Evolutionary conservation across 2,329 filamentous ascomycete species (phyloP), one percentile per base, ranked within the genome.

Genomic region (Fusarium tanahbumbuense): DNA sequence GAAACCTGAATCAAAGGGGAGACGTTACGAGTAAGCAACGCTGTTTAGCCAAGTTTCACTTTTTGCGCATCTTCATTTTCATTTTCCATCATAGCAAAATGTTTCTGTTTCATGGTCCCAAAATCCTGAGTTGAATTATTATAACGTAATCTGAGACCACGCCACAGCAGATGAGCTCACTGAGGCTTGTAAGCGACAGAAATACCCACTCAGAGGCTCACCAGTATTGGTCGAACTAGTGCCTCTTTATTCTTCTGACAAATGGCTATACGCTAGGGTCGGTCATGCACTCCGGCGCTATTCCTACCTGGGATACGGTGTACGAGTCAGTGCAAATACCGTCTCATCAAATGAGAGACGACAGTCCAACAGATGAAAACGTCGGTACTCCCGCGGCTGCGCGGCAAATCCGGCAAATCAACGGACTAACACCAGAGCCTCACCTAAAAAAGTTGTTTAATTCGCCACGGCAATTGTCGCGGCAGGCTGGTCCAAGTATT

Each of bases 101-200:
- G 32, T 53, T 42, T 53, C 32, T 53, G 32, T 53, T 42, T 53
- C 32, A 42, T 37, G 34, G 34, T n/a, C 1, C 1, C 34, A 22
- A 10, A 53, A 42, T 16, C 34, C 25, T 53, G 34, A 53, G 32
- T 15, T 25, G n/a, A 10, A 15, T 53, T 53, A 15, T 10, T 6
- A 53, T 53, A 53, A 53, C 49, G 49, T 53, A 53, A 53, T 53
- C 6, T 53, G 49, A 53, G 49, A 53, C 47, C 22, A 50, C 27
- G 47, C 47, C 47, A 34, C 18, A 15, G 13, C 34, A 40, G 18
- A 52, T 52, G 49, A 52, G 23, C 23, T 53, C 49, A 53, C 25
- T 16, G 18, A 27, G 23, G 34, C 49, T 42, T 13, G 10, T 41
- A 27, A 28, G 34, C 49, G 49, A 53, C 49, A 53, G 13, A 53